Evolutionary conservation across 2,329 filamentous ascomycete genomes (phyloP).

Genomic region (Akanthomyces uredinophilus): DNA sequence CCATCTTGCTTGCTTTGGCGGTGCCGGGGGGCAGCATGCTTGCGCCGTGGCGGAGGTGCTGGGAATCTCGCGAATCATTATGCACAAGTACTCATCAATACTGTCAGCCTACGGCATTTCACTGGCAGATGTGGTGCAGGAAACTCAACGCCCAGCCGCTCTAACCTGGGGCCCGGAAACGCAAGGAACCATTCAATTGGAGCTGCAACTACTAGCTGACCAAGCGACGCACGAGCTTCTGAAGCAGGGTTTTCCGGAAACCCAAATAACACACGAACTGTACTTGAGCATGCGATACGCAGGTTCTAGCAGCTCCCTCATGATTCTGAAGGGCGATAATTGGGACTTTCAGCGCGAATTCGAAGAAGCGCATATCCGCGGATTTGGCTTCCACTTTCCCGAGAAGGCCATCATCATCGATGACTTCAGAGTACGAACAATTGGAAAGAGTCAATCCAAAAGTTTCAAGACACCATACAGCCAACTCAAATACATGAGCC

Average conservation of each 20-base stretch:
- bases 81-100: conserved; percentile 41
- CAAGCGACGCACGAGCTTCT: conserved; percentile 22
- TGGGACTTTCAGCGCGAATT: conserved; percentile 22
- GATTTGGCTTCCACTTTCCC: conserved; percentile 63
- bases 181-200: conserved; percentile 19
- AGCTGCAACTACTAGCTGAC: conserved; percentile 21
- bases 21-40: conserved; percentile 40
- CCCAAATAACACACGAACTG: conserved; percentile 36
- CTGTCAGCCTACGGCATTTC: conserved; percentile 44
- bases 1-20: conserved; percentile 33
- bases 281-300: conserved; percentile 41
- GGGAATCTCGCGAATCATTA: conserved; percentile 37
- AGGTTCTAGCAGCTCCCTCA: conserved; percentile 37
- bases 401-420: conserved; percentile 38
- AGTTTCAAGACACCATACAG: conserved; percentile 18
- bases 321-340: conserved; percentile 26
- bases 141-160: conserved; percentile 33
- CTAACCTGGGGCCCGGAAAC: conserved; percentile 24
- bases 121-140: conserved; percentile 40
- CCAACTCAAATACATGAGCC: conserved; percentile 18
- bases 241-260: conserved; percentile 26
- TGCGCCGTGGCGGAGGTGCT: conserved; percentile 38
- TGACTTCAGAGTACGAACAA: conserved; percentile 37
- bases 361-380: conserved; percentile 61
- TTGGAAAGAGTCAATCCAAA: conserved; percentile 22